phyloP scores from a whole-genome alignment of 768 basidiomycete genomes.

The Cyclocybe aegerita region DNA sequence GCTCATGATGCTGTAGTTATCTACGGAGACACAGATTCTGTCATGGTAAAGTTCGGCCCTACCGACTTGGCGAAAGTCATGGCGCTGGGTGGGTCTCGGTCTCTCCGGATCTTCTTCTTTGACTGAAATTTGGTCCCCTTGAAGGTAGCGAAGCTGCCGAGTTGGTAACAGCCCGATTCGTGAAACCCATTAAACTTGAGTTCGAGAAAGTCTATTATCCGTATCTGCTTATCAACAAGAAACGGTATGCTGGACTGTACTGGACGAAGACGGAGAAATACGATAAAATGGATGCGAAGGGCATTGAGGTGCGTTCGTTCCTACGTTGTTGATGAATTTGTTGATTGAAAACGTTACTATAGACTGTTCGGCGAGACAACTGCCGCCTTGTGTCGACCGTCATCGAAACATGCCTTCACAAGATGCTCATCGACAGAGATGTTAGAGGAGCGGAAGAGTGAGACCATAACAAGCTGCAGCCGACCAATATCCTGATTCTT shows the following conservation, averaged over 20 bases:
- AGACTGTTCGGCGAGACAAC: constrained; percentile 98
- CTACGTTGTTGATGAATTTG: not conserved
- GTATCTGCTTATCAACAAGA: constrained; percentile 97
- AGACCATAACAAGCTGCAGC: constrained; percentile 22
- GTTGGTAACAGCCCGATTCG: constrained; percentile 86
- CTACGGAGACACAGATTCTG: constrained; percentile 98
- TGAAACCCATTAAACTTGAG: constrained; percentile 96
- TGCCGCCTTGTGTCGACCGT: constrained; percentile 98
- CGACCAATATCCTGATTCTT: constrained; percentile 1
- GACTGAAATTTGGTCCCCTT: constrained; percentile 1
- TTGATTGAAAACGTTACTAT: not conserved
- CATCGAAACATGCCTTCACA: constrained; percentile 96
- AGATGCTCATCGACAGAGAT: constrained; percentile 95
- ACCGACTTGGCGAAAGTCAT: constrained; percentile 85
- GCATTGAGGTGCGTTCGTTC: constrained; percentile 77
- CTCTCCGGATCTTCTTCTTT: not conserved
- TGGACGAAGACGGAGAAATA: constrained; percentile 96
- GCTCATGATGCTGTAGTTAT: constrained; percentile 90
- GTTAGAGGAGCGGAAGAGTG: constrained; percentile 93
- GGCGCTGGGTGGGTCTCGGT: constrained; percentile 66
- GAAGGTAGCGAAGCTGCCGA: constrained; percentile 91
- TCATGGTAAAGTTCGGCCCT: constrained; percentile 97
- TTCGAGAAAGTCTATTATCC: constrained; percentile 99
- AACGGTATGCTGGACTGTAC: constrained; percentile 96
- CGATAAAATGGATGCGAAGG: constrained; percentile 99